These are phyloP conservation scores for Phaffia rhodozyma DNA, from an alignment of 1,284 basidiomycete genomes.

Conservation along the genomic window DNA sequence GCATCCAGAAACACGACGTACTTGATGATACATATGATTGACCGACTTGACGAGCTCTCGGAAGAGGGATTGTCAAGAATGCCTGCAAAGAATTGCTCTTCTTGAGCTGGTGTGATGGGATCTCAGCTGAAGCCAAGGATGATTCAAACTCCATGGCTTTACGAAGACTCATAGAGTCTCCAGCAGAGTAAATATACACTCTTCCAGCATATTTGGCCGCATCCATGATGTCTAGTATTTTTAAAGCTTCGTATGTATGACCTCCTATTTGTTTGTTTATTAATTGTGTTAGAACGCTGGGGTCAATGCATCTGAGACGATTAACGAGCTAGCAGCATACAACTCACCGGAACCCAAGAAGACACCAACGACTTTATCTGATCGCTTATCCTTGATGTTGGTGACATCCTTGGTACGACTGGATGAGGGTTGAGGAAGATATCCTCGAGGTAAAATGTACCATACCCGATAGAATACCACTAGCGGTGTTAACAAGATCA, in stretches of 20 bases:
- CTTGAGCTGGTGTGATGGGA: not conserved
- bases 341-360: conserved; percentile 50
- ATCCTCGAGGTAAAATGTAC: not conserved
- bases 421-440: not conserved
- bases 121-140: not conserved
- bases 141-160: conserved; percentile 61
- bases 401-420: too few relatives aligned
- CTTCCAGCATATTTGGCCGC: conserved; percentile 62
- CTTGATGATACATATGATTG: conserved; percentile 8
- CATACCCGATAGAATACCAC: not conserved
- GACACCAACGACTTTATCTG: conserved; percentile 36
- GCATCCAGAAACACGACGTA: not conserved
- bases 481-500: not conserved
- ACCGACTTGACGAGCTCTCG: conserved; percentile 7
- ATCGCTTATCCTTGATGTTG: not conserved
- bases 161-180: conserved; percentile 61
- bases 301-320: not conserved
- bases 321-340: not conserved
- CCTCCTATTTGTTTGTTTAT: conserved; percentile 54
- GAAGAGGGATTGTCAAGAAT: conserved; percentile 41
- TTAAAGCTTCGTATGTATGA: conserved; percentile 80
- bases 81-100: conserved; percentile 1
- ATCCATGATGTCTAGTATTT: conserved; percentile 63
- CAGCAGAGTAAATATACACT: conserved; percentile 70
- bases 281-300: conserved; percentile 1